Conservation (phyloP, 1,284 basidiomycete genomes). For the Coriolopsis trogii region DNA sequence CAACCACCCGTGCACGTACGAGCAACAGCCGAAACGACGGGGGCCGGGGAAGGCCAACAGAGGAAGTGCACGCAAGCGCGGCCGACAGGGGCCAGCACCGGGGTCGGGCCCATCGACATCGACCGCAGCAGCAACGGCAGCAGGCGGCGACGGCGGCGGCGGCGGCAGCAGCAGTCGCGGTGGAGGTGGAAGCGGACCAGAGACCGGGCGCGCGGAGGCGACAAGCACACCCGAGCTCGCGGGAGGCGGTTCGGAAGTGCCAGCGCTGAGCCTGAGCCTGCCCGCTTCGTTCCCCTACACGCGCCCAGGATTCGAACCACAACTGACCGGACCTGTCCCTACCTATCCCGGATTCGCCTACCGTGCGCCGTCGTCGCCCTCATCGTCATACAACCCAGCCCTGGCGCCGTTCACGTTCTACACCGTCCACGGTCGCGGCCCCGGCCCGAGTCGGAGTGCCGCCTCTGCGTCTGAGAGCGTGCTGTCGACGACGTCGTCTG, state of each 20-base stretch:
- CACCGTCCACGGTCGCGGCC: conserved; percentile 3
- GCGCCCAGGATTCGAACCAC: conserved; percentile 19
- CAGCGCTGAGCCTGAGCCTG: conserved; percentile 3
- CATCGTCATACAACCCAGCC: conserved; percentile 16
- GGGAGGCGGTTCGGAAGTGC: background rate
- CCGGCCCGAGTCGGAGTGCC: conserved; percentile 20
- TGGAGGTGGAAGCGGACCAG: background rate
- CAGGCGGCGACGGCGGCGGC: conserved; percentile 7
- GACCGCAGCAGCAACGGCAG: too few species aligned
- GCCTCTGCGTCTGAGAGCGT: conserved; percentile 22
- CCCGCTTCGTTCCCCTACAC: conserved; percentile 10
- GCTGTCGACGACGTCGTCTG: conserved; percentile 21
- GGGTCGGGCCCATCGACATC: too few species aligned
- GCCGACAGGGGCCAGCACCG: conserved; percentile 30
- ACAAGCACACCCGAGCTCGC: background rate
- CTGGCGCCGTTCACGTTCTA: conserved; percentile 4
- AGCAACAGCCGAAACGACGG: conserved; percentile 53
- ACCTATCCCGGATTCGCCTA: conserved; percentile 20
- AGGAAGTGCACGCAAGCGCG: conserved; percentile 29
- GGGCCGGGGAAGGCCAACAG: conserved; percentile 73
- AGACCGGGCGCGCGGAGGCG: background rate
- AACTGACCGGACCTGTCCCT: conserved; percentile 19
- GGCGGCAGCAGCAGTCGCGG: background rate
- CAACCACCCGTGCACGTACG: conserved; percentile 55
- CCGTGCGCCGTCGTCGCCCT: conserved; percentile 19